Evolutionary conservation across 2,329 filamentous ascomycete species (phyloP), one percentile per base, ranked within the genome.

Genomic region (Diaporthe sp.): DNA sequence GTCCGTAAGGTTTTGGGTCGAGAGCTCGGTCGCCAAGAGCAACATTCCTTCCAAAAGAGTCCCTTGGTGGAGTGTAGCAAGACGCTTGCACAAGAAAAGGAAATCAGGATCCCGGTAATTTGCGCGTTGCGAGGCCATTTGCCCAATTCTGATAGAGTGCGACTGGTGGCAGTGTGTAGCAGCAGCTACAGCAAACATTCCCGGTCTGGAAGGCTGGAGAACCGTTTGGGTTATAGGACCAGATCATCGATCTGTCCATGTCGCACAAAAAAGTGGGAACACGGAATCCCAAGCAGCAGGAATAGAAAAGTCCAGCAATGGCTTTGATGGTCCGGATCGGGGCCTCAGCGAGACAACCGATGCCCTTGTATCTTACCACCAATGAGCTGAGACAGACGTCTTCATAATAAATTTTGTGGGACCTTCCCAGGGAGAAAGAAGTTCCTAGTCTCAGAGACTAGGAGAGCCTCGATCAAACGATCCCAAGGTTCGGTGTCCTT

Each of bases 331-430:
- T 59, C 68, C 42, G 69, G 68, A 55, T 67, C 59, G 67, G 62
- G 13, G 59, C 53, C 74, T 73, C 74, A 68, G 49, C 69, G 69
- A 69, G 74, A 39, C 53, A 22, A 57, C 74, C 59, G 57, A 73
- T 15, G 70, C 58, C 49, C 59, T 28, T 58, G 49, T 37, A 67
- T 44, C 73, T 75, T 75, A 75, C 73, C 73, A 25, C 70, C 73
- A 57, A 67, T 53, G 17, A 72, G 57, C 46, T 57, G 68, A 72
- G 58, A 75, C 73, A 59, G 68, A 55, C 28, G 53, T 72, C 46
- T 55, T 10, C 49, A 72, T n/a, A 46, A 49, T 13, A 59, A 1
- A 19, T 62, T 72, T 51, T 34, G 25, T 34, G 25, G 34, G 51
- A 42, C 31, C 37, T 61, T 25, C 9, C 58, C 39, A 65, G 34